These are phyloP conservation scores for Colletotrichum filicis DNA, from an alignment of 2,329 filamentous ascomycete genomes.

Conservation along the genomic window DNA sequence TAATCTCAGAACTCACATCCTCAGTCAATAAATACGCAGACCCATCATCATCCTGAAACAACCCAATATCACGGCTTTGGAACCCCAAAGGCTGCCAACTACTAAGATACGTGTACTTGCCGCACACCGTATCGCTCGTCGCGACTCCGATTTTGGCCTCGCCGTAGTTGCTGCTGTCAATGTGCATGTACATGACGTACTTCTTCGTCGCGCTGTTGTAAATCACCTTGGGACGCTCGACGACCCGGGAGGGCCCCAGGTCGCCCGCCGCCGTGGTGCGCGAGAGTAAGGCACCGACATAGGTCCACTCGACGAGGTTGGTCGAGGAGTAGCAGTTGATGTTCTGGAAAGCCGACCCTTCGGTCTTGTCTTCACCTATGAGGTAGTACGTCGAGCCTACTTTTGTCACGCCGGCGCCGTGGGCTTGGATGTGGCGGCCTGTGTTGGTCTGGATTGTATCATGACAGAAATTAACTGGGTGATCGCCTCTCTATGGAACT, in stretches of 20 bases:
- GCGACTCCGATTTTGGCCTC: conserved; percentile 75
- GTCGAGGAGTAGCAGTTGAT: conserved; percentile 76
- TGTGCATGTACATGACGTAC: conserved; percentile 77
- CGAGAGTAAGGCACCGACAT: conserved; percentile 68
- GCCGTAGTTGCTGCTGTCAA: conserved; percentile 69
- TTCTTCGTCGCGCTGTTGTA: conserved; percentile 71
- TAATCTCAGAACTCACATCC: conserved; percentile 47
- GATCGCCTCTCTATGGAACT: too few species aligned
- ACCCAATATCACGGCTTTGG: conserved; percentile 62
- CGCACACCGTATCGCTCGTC: conserved; percentile 67
- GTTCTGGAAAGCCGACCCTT: conserved; percentile 70
- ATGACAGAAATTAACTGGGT: neutral
- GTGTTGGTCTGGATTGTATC: conserved; percentile 47
- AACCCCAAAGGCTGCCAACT: conserved; percentile 49
- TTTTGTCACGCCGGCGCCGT: conserved; percentile 68
- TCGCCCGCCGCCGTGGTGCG: conserved; percentile 61
- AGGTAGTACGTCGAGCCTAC: conserved; percentile 71
- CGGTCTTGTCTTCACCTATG: conserved; percentile 76
- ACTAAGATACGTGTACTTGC: conserved; percentile 58
- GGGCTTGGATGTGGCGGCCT: conserved; percentile 71
- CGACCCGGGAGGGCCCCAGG: conserved; percentile 69
- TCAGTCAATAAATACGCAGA: conserved; percentile 70
- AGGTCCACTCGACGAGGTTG: conserved; percentile 73
- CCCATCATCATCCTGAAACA: conserved; percentile 72
- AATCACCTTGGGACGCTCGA: conserved; percentile 76